Base-by-base conservation (phyloP, 371 early-diverging fungal genomes). In the Mortierella sp. region DNA sequence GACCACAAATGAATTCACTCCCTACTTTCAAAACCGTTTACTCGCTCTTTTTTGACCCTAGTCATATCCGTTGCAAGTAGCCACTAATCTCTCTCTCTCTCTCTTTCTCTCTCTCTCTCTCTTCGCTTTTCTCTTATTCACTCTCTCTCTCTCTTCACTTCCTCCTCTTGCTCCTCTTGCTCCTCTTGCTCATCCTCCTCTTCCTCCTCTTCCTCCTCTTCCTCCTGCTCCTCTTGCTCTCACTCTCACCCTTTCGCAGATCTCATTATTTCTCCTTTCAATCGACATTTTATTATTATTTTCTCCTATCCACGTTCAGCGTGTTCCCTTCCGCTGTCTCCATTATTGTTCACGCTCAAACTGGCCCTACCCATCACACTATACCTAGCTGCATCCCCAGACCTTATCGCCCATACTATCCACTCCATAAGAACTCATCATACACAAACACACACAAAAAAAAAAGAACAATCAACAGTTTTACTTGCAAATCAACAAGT, bases 11-110 rank as follows among this genome's bases (percentile, higher is more conserved):
- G 57, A 3, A 62, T 37, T 37, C 62, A 37, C 45, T 62, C 62
- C 62, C 62, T 62, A 39, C 47, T 43, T 62, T 43, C 45, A n/a
- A 62, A 62, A 45, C 57, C 57, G 54, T 66, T 49, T 40, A 10
- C 30, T 18, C 22, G 26, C 43, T 35, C 37, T 52, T 47, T 52
- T 66, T 40, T 35, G 39, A 8, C 39, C 63, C 45, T 45, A 8
- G 37, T 24, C 22, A 3, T 60, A 18, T 28, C 57, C 57, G 28
- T 57, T 16, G 28, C 18, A 28, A 20, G 11, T 16, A 43, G 51
- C 51, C 51, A 51, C n/a, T n/a, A 51, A 51, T n/a, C 5, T 9
- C 51, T 51, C 9, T 51, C n/a, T 18, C n/a, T 18, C 51, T 51
- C n/a, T 8, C 14, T 51, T n/a, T 18, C 22, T 28, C 18, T 45